These are phyloP conservation scores for Chaetoscypha palmicola DNA, from an alignment of 2,329 filamentous ascomycete genomes.

Conservation along the genomic window DNA sequence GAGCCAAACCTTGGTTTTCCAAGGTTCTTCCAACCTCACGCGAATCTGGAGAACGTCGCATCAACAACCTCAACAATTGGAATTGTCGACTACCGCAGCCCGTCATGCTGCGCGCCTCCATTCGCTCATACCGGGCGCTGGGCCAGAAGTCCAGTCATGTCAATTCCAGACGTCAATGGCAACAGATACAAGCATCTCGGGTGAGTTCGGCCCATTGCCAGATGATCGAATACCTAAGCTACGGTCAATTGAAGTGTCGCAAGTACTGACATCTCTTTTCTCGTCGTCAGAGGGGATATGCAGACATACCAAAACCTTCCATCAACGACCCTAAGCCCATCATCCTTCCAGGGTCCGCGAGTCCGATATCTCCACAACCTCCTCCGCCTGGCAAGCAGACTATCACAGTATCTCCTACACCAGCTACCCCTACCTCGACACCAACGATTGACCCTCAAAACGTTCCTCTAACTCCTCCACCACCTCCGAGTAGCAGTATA, in stretches of 20 bases:
- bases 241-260: conserved; percentile 1
- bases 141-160: conserved; percentile 47
- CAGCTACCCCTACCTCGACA: conserved; percentile 32
- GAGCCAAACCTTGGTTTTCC: background rate
- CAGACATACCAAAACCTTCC: conserved; percentile 45
- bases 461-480: conserved; percentile 40
- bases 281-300: conserved; percentile 47
- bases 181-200: conserved; percentile 37
- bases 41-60: conserved; percentile 1
- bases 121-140: conserved; percentile 56
- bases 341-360: conserved; percentile 44
- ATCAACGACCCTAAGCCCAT: conserved; percentile 42
- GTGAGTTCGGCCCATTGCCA: conserved; percentile 24
- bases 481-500: conserved; percentile 29
- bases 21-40: conserved; percentile 3
- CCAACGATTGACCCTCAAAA: conserved; percentile 43
- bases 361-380: conserved; percentile 31
- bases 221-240: background rate
- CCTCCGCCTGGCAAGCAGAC: conserved; percentile 28
- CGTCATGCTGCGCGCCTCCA: conserved; percentile 63
- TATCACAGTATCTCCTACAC: conserved; percentile 17
- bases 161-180: conserved; percentile 53
- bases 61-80: conserved; percentile 13
- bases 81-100: conserved; percentile 38
- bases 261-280: conserved; percentile 18